A percentile compares a stretch with the other conserved stretches of the same genome.
phyloP scores from a whole-genome alignment of 2,329 filamentous ascomycete species.

The Fusarium sp. region DNA sequence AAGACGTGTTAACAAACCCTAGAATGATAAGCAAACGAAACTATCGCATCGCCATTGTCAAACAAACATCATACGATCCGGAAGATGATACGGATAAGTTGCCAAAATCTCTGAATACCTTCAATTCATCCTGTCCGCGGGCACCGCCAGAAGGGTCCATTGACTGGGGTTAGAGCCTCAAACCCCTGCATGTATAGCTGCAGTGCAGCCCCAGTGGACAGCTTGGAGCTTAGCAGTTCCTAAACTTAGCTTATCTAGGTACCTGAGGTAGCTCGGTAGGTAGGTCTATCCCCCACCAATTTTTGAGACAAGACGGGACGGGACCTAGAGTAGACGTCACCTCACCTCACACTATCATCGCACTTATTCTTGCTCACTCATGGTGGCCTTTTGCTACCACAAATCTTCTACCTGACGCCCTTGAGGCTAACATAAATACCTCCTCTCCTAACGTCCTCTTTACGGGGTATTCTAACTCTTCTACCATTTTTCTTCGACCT shows the following conservation, averaged over 20 bases:
- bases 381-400: slow-evolving; percentile 12
- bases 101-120: not conserved
- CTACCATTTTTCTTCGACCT: not conserved
- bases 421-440: slow-evolving; percentile 17
- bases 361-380: slow-evolving; percentile 12
- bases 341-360: slow-evolving; percentile 28
- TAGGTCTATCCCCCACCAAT: slow-evolving; percentile 29
- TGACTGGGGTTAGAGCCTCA: slow-evolving; percentile 28
- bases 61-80: not conserved
- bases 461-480: not conserved
- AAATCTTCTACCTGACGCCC: slow-evolving; percentile 16
- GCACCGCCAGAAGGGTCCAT: slow-evolving; percentile 17
- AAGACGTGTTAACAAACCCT: not conserved
- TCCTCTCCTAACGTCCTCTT: not conserved
- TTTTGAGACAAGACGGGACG: slow-evolving; percentile 27
- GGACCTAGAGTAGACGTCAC: slow-evolving; percentile 1
- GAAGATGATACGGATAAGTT: not conserved
- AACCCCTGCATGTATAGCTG: slow-evolving; percentile 28
- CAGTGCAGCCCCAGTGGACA: not conserved
- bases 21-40: not conserved
- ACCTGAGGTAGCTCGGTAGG: not conserved
- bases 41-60: not conserved
- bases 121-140: slow-evolving; percentile 7
- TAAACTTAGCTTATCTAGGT: slow-evolving; percentile 21
- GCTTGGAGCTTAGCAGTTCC: slow-evolving; percentile 5